Evolutionary conservation across 2,329 filamentous ascomycete genomes (phyloP).

Genomic region (Xylaria multiplex): DNA sequence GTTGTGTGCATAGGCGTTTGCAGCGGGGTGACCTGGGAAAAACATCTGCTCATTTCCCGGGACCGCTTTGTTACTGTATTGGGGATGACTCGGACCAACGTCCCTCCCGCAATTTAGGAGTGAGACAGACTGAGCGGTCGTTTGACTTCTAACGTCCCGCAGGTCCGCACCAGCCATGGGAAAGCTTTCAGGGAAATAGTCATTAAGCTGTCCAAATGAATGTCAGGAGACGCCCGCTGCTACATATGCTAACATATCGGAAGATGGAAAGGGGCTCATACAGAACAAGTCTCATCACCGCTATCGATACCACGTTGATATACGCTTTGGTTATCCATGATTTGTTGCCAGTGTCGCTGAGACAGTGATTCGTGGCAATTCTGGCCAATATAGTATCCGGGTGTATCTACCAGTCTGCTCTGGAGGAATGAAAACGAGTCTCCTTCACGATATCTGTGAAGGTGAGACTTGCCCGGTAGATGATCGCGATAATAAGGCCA

Average conservation of each 20-base stretch:
- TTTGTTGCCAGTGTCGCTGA: conserved; percentile 37
- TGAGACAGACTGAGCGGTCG: conserved; percentile 46
- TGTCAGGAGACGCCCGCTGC: conserved; percentile 31
- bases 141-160: conserved; percentile 44
- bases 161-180: conserved; percentile 36
- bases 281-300: conserved; percentile 43
- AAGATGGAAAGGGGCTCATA: conserved; percentile 37
- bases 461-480: conserved; percentile 44
- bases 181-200: conserved; percentile 36
- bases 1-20: conserved; percentile 43
- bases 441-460: conserved; percentile 34
- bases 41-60: conserved; percentile 45
- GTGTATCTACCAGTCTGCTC: conserved; percentile 17
- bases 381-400: conserved; percentile 25
- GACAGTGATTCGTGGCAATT: conserved; percentile 35
- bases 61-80: conserved; percentile 45
- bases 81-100: conserved; percentile 45
- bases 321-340: conserved; percentile 42
- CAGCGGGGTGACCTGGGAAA: conserved; percentile 39
- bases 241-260: conserved; percentile 1
- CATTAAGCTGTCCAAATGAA: conserved; percentile 39
- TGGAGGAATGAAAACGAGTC: conserved; percentile 27
- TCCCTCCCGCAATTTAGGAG: conserved; percentile 44
- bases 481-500: conserved; percentile 24
- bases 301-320: conserved; percentile 41